These are phyloP conservation scores for Trypanosoma melophagium DNA, from an alignment of 208 protist species.

Conservation along the genomic window DNA sequence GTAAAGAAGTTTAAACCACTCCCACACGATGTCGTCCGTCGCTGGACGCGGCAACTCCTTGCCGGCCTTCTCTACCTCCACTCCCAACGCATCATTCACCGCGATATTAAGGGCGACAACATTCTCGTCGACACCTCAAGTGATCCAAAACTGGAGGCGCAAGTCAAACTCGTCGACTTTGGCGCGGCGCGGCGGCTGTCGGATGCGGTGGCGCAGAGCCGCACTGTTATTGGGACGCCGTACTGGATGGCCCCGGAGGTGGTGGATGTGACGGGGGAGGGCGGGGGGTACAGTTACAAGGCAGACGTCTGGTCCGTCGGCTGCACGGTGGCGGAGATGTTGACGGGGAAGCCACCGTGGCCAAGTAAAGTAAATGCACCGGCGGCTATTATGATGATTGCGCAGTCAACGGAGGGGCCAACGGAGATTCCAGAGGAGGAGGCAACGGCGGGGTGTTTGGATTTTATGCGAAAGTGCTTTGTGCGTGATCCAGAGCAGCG, in stretches of 20 bases:
- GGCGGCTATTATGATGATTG: slow-evolving; percentile 90
- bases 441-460: slow-evolving; percentile 74
- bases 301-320: slow-evolving; percentile 93
- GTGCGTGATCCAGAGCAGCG: slow-evolving; percentile 70
- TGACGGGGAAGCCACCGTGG: slow-evolving; percentile 91
- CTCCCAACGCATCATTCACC: slow-evolving; percentile 90
- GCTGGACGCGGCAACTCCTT: slow-evolving; percentile 87
- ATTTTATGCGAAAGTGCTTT: slow-evolving; percentile 87
- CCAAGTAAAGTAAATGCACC: slow-evolving; percentile 74
- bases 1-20: slow-evolving; percentile 89
- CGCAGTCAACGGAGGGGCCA: slow-evolving; percentile 63
- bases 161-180: slow-evolving; percentile 93
- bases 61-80: slow-evolving; percentile 86
- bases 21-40: slow-evolving; percentile 73
- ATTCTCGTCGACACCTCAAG: slow-evolving; percentile 83
- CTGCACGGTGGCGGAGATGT: slow-evolving; percentile 92
- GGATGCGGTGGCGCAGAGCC: slow-evolving; percentile 82
- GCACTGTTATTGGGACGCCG: slow-evolving; percentile 90
- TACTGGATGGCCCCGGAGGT: slow-evolving; percentile 95
- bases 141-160: slow-evolving; percentile 46
- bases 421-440: slow-evolving; percentile 82
- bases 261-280: slow-evolving; percentile 61
- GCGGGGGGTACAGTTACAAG: slow-evolving; percentile 86
- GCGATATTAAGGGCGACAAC: slow-evolving; percentile 92
- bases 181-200: slow-evolving; percentile 79